phyloP scores from a whole-genome alignment of 305 asterid species.

The Fraxinus ornus region DNA sequence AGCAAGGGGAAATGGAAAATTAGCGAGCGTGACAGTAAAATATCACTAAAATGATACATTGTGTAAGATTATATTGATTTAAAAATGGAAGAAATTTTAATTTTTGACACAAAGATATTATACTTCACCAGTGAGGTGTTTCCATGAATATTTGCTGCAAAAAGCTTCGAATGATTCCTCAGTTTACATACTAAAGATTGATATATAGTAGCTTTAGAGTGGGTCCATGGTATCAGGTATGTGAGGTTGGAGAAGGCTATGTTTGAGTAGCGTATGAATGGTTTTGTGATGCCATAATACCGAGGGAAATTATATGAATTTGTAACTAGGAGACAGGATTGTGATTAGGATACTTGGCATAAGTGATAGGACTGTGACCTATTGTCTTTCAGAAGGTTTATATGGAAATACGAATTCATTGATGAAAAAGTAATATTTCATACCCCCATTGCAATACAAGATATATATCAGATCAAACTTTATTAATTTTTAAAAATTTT shows the following conservation, averaged over 20 bases:
- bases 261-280: conserved; percentile 11
- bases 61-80: background rate
- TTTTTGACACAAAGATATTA: background rate
- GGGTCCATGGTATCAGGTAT: background rate
- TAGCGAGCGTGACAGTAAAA: background rate
- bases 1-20: background rate
- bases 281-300: background rate
- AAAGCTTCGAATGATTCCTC: background rate
- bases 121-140: background rate
- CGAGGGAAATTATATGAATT: background rate
- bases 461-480: background rate
- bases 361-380: background rate
- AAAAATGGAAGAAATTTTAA: background rate
- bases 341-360: background rate
- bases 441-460: background rate
- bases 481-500: background rate
- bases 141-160: background rate
- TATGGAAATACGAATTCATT: background rate
- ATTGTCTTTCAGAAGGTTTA: background rate
- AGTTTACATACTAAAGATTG: background rate
- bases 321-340: background rate
- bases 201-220: background rate
- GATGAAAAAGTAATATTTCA: background rate
- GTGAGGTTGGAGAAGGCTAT: background rate
- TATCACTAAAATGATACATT: background rate